Conservation (phyloP, 1,284 basidiomycete species). For the Anthracocystis walkeri region DNA sequence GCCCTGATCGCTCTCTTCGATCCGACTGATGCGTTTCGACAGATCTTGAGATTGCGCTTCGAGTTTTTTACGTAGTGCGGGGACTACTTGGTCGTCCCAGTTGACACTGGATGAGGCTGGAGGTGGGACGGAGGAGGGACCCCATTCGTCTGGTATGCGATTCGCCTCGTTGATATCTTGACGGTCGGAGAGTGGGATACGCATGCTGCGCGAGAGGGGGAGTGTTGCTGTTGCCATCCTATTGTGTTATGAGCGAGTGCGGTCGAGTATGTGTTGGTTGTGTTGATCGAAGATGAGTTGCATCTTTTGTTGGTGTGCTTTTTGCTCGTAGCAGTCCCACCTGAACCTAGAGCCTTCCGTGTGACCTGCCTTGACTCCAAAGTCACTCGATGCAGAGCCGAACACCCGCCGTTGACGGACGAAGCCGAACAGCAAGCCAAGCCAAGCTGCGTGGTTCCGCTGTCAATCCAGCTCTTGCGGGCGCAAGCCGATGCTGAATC, state of each 20-base stretch:
- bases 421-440: too few relatives aligned
- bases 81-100: constrained; percentile 58
- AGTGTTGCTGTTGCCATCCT: constrained; percentile 37
- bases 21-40: constrained; percentile 46
- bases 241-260: background rate
- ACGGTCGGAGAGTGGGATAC: constrained; percentile 19
- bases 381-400: too few relatives aligned
- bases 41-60: constrained; percentile 44
- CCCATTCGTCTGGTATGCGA: constrained; percentile 37
- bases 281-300: background rate
- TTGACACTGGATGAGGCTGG: constrained; percentile 19
- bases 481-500: background rate
- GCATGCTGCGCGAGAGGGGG: constrained; percentile 31
- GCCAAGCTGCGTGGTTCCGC: too few relatives aligned
- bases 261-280: background rate
- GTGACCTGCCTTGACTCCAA: too few relatives aligned
- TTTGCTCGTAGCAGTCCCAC: too few relatives aligned
- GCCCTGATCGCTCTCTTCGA: constrained; percentile 41
- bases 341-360: too few relatives aligned
- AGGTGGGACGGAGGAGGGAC: constrained; percentile 41
- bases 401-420: too few relatives aligned
- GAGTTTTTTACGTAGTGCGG: constrained; percentile 52
- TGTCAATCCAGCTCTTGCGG: too few relatives aligned
- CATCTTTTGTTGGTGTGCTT: background rate
- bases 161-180: constrained; percentile 19